Base-by-base conservation (phyloP, 2,329 filamentous ascomycete species). In the Trichocomaceae sp. region DNA sequence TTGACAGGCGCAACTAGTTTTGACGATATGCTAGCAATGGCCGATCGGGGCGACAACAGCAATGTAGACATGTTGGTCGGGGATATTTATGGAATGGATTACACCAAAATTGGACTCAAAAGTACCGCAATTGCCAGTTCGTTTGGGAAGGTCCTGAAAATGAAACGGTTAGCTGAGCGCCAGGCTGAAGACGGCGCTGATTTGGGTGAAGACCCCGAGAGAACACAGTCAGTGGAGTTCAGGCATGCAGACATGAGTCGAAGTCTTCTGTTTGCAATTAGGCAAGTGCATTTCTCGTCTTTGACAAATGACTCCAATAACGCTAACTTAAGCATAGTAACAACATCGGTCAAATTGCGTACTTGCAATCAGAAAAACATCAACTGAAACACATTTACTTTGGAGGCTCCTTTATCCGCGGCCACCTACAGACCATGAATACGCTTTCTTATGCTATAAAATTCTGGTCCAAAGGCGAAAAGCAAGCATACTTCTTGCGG, bases 311-410 rank as follows among this genome's bases (percentile, higher is more conserved):
- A 1, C 7, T 33, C 6, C 26, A 26, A 23, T 2, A 50, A 29
- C 19, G 46, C 69, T 72, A 59, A 74, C 59, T 5, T 48, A 2
- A 29, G 5, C 29, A 31, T 62, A 92, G 87, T 69, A 97, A 97
- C 77, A 97, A 97, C 73, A 96, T 97, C 60, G 93, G 93, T 15
- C 93, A 99, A 75, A 95, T 99, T 63, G 90, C 93, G 44, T 96
- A 93, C 70, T 79, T 99, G n/a, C 93, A 97, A 69, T 93, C 90
- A 5, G 91, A 96, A 69, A 93, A 96, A 67, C 92, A 99, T 74
- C 83, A 86, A 46, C 78, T 97, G 23, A 87, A 88, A 59, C 85
- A 92, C 66, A 97, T 99, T 58, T 99, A 99, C 76, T 99, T 99
- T 72, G 93, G 93, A 20, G 93, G 93, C 22, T 93, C 88, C 6